Conservation (phyloP, 345 rosid species). For the Sapria himalayana region DNA sequence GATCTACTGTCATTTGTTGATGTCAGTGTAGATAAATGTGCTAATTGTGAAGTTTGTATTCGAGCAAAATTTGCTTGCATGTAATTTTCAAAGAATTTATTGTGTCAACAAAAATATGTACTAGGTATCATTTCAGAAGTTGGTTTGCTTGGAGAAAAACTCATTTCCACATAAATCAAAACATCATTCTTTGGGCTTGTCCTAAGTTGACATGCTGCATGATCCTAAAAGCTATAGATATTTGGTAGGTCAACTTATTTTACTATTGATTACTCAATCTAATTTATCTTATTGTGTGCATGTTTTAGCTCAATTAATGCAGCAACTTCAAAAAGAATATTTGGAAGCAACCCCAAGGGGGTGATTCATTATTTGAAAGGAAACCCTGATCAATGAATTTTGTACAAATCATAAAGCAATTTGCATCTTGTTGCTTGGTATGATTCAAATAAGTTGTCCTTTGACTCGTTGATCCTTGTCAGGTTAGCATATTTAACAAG, state of each 20-base stretch:
- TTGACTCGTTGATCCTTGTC: background rate
- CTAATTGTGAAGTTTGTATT: too few relatives aligned
- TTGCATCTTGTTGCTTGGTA: background rate
- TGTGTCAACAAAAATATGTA: conserved; percentile 3
- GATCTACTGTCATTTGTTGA: too few relatives aligned
- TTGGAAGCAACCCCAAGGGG: background rate
- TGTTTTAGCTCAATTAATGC: background rate
- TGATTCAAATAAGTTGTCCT: background rate
- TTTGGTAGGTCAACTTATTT: conserved; percentile 5
- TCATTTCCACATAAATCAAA: background rate
- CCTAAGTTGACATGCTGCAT: background rate
- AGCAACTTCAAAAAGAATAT: background rate
- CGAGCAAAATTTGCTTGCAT: too few relatives aligned
- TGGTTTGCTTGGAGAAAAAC: conserved; percentile 4
- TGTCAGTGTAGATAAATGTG: too few relatives aligned
- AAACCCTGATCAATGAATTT: background rate
- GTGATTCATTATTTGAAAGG: background rate
- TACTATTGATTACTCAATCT: background rate
- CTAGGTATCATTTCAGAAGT: conserved; percentile 5
- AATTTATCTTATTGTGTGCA: conserved; percentile 2
- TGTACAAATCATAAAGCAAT: background rate
- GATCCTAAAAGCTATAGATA: background rate
- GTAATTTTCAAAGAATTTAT: conserved; percentile 2
- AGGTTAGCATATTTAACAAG: background rate
- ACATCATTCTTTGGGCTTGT: conserved; percentile 5